A percentile compares a stretch with the other conserved stretches of the same genome.
Conservation (phyloP, 768 basidiomycete genomes). For the Collybiopsis luxurians region DNA sequence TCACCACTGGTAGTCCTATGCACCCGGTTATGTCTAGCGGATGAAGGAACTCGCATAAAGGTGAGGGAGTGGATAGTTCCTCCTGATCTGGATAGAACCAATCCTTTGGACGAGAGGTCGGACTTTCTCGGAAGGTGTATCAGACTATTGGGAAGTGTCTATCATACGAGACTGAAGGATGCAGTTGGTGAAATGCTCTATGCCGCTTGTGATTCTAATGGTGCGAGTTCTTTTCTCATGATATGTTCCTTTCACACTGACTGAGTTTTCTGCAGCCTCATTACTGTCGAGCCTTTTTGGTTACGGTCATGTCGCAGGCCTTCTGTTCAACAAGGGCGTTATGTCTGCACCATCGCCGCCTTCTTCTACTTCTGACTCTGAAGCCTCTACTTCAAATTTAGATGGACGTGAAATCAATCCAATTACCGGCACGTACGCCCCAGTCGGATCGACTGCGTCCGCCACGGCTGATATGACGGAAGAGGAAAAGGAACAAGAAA, state of each 20-base stretch:
- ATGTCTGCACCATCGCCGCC: conserved; percentile 52
- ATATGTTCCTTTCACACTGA: neutral
- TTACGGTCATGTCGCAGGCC: conserved; percentile 42
- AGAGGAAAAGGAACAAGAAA: conserved; percentile 93
- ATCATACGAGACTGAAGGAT: conserved; percentile 70
- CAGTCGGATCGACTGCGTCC: conserved; percentile 28
- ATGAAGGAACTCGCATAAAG: conserved; percentile 52
- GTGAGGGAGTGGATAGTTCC: conserved; percentile 74
- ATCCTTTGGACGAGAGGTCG: conserved; percentile 67
- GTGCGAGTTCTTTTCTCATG: neutral
- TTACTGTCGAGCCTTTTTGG: conserved; percentile 53
- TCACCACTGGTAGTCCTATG: conserved; percentile 77
- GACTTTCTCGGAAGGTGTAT: conserved; percentile 80
- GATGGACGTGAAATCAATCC: conserved; percentile 57
- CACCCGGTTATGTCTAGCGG: conserved; percentile 64
- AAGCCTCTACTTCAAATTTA: conserved; percentile 9
- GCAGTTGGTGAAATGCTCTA: conserved; percentile 86
- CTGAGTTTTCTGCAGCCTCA: conserved; percentile 37
- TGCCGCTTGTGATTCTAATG: conserved; percentile 75
- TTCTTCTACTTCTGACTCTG: conserved; percentile 28
- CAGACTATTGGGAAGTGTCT: conserved; percentile 71
- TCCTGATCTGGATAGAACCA: conserved; percentile 73
- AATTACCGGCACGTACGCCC: conserved; percentile 74
- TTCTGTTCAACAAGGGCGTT: conserved; percentile 90
- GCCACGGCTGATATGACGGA: conserved; percentile 72